A percentile compares a stretch with the other conserved stretches of the same genome.
phyloP scores from a whole-genome alignment of 2,329 filamentous ascomycete genomes.

The Penicillium digitatum region DNA sequence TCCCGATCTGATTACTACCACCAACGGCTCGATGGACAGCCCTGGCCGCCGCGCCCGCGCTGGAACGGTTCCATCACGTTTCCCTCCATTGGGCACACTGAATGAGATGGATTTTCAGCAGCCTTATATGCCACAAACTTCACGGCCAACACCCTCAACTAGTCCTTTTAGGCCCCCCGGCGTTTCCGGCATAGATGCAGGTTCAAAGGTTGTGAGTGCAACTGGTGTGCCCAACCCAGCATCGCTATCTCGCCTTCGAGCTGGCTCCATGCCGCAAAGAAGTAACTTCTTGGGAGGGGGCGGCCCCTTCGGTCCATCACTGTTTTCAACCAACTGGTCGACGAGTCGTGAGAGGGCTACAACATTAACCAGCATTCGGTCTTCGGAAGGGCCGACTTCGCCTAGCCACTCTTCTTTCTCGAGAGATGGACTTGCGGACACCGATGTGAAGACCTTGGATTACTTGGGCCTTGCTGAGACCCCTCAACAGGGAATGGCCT shows the following conservation, averaged over 20 bases:
- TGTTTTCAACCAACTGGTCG: conserved; percentile 85
- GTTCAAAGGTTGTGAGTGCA: conserved; percentile 37
- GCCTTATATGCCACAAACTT: conserved; percentile 67
- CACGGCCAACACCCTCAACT: conserved; percentile 78
- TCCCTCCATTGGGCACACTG: conserved; percentile 70
- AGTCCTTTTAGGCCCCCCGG: conserved; percentile 74
- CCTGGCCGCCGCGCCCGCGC: conserved; percentile 77
- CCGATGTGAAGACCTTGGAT: conserved; percentile 87
- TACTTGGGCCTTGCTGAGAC: conserved; percentile 94
- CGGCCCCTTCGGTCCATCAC: conserved; percentile 76
- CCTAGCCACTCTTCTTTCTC: conserved; percentile 83
- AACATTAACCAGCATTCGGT: conserved; percentile 85
- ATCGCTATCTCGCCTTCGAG: conserved; percentile 77
- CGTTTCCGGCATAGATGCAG: conserved; percentile 40
- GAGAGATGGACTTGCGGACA: conserved; percentile 76
- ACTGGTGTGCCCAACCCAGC: conserved; percentile 61
- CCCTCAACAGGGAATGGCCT: conserved; percentile 72
- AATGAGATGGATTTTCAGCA: conserved; percentile 55
- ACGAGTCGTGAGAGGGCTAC: conserved; percentile 75
- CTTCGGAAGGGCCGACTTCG: conserved; percentile 79
- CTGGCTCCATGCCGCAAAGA: conserved; percentile 90
- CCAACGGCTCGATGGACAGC: conserved; percentile 60
- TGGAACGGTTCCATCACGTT: conserved; percentile 91
- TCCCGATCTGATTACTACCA: conserved; percentile 75
- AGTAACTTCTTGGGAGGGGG: conserved; percentile 61